Percentiles rank a stretch among this genome's conserved stretches.
These are phyloP conservation scores for Lachnellula suecica DNA, from an alignment of 2,329 filamentous ascomycete genomes.

Conservation along the genomic window DNA sequence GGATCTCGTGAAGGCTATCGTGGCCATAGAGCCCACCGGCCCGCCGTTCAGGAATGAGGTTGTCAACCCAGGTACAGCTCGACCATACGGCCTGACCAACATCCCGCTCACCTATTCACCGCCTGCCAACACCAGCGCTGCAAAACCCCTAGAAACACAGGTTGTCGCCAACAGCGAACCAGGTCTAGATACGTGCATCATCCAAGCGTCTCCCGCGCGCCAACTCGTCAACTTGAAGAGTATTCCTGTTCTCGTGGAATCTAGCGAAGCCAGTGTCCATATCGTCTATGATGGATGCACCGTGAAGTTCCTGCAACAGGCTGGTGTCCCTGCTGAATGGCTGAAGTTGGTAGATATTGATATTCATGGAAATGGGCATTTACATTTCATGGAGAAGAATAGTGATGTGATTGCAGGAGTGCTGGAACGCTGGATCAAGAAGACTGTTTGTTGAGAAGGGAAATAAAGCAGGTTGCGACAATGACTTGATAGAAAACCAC, in stretches of 20 bases:
- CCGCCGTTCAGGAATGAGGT: slow-evolving; percentile 47
- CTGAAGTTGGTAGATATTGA: slow-evolving; percentile 38
- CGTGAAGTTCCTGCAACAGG: slow-evolving; percentile 42
- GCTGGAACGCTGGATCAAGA: slow-evolving; percentile 30
- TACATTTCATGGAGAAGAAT: slow-evolving; percentile 50
- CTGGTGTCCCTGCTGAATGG: slow-evolving; percentile 37
- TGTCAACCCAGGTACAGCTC: slow-evolving; percentile 31
- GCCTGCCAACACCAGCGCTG: slow-evolving; percentile 35
- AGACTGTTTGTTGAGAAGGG: no score
- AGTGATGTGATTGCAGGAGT: slow-evolving; percentile 38
- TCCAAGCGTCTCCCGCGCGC: slow-evolving; percentile 38
- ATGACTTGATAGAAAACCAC: no score
- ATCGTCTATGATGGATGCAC: slow-evolving; percentile 45
- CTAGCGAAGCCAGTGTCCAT: slow-evolving; percentile 44
- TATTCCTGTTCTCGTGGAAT: slow-evolving; percentile 40
- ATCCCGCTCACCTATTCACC: slow-evolving; percentile 49
- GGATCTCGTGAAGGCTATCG: slow-evolving; percentile 39
- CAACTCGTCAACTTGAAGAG: slow-evolving; percentile 36
- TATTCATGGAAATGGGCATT: slow-evolving; percentile 46
- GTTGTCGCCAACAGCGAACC: slow-evolving; percentile 23
- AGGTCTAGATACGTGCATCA: slow-evolving; percentile 24
- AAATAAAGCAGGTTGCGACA: no score
- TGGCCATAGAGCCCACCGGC: slow-evolving; percentile 46
- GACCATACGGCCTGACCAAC: slow-evolving; percentile 46
- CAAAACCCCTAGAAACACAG: slow-evolving; percentile 35